Evolutionary conservation across 192 early-diverging fungal species (phyloP).

Genomic region (Linderina pennispora): DNA sequence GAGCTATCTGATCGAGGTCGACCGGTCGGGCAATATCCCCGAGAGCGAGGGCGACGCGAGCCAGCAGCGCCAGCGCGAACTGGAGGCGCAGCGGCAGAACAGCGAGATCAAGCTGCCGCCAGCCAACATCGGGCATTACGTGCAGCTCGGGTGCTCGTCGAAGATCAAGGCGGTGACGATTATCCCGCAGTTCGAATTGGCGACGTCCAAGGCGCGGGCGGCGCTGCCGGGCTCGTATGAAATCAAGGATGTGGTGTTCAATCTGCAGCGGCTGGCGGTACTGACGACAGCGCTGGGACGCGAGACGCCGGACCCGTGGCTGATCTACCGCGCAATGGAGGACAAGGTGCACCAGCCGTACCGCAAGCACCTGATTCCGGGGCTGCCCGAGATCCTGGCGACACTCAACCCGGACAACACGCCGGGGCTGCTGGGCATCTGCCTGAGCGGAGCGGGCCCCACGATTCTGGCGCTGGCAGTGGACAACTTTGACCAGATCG

Average conservation of each 20-base stretch:
- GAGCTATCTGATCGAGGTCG: conserved; percentile 65
- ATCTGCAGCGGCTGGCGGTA: conserved; percentile 92
- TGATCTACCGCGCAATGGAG: conserved; percentile 90
- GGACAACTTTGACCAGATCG: conserved; percentile 81
- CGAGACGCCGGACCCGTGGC: conserved; percentile 62
- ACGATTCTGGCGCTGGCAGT: conserved; percentile 89
- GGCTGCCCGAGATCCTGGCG: conserved; percentile 78
- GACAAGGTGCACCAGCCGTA: conserved; percentile 98
- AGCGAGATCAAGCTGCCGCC: conserved; percentile 42
- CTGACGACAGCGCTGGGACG: conserved; percentile 75
- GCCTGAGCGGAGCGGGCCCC: conserved; percentile 94
- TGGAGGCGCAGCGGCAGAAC: conserved; percentile 11
- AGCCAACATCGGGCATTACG: conserved; percentile 60
- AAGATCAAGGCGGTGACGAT: conserved; percentile 70
- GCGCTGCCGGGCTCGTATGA: conserved; percentile 76
- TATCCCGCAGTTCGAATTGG: conserved; percentile 88
- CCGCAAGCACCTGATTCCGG: conserved; percentile 89
- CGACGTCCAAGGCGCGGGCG: conserved; percentile 85
- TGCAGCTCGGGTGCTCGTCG: conserved; percentile 60
- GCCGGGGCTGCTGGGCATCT: conserved; percentile 86
- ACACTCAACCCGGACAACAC: conserved; percentile 65
- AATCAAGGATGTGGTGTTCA: conserved; percentile 78
- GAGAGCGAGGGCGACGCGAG: conserved; percentile 22
- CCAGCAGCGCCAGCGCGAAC: conserved; percentile 9
- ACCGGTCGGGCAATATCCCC: conserved; percentile 26